Conservation (phyloP, 441 rosid genomes). For the Pelargonium myrrhifolium region DNA sequence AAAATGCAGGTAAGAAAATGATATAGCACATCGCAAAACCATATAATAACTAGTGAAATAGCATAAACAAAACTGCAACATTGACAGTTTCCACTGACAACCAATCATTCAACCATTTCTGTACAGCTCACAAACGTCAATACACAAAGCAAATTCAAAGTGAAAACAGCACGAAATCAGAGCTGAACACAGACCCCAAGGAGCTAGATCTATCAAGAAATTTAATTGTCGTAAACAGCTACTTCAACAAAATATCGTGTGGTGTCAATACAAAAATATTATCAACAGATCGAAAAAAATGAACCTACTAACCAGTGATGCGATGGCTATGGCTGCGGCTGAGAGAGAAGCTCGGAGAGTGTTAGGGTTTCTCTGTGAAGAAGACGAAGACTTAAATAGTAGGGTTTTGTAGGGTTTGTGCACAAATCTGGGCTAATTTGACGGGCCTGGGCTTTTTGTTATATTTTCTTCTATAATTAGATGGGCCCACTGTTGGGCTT, state of each 20-base stretch:
- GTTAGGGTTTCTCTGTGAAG: not conserved
- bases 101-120: not conserved
- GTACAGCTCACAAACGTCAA: not conserved
- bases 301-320: not conserved
- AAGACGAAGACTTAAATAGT: slow-evolving; percentile 1
- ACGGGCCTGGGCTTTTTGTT: too few species aligned
- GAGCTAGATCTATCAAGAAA: not conserved
- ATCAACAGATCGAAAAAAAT: not conserved
- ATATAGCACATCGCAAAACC: not conserved
- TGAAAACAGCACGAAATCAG: not conserved
- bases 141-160: not conserved
- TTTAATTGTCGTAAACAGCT: not conserved
- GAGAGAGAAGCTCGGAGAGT: not conserved
- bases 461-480: too few species aligned
- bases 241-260: not conserved
- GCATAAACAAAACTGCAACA: not conserved
- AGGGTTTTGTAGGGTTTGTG: slow-evolving; percentile 1
- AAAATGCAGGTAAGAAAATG: not conserved
- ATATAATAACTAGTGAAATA: not conserved
- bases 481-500: not conserved
- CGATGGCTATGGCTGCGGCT: not conserved
- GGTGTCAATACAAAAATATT: not conserved
- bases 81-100: not conserved
- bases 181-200: not conserved
- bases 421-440: not conserved